Conservation (phyloP, 1,284 basidiomycete genomes). For the Caloboletus inedulis region DNA sequence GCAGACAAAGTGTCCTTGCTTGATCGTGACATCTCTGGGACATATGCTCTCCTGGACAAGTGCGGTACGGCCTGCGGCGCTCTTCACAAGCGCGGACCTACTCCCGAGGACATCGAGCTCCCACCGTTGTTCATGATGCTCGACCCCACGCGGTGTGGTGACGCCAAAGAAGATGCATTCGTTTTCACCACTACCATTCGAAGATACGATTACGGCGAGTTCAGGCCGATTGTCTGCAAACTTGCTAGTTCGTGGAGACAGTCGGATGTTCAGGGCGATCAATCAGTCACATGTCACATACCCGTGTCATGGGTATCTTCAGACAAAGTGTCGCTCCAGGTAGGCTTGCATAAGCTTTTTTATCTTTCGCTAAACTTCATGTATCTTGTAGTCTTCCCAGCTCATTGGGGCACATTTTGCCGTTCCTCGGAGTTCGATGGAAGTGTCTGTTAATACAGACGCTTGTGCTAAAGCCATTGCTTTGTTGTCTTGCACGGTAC, state of each 20-base stretch:
- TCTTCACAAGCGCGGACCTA: conserved; percentile 66
- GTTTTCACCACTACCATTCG: conserved; percentile 79
- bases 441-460: conserved; percentile 52
- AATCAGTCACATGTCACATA: conserved; percentile 55
- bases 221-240: conserved; percentile 70
- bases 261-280: conserved; percentile 45
- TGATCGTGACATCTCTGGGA: conserved; percentile 80
- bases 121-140: conserved; percentile 80
- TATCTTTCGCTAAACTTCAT: background rate
- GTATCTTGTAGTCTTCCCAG: conserved; percentile 39
- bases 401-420: conserved; percentile 63
- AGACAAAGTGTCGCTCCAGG: conserved; percentile 47
- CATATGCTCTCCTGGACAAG: conserved; percentile 75
- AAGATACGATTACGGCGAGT: conserved; percentile 77
- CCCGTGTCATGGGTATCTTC: conserved; percentile 63
- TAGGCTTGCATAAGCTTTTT: conserved; percentile 33
- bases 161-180: conserved; percentile 69
- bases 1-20: conserved; percentile 49
- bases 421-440: conserved; percentile 55
- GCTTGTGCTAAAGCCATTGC: conserved; percentile 75
- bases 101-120: conserved; percentile 42
- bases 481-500: conserved; percentile 73
- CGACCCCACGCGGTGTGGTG: conserved; percentile 80
- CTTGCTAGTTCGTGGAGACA: conserved; percentile 78
- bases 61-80: conserved; percentile 89